Evolutionary conservation across 345 rosid species (phyloP).

Genomic region (Arabidopsis arenosa): DNA sequence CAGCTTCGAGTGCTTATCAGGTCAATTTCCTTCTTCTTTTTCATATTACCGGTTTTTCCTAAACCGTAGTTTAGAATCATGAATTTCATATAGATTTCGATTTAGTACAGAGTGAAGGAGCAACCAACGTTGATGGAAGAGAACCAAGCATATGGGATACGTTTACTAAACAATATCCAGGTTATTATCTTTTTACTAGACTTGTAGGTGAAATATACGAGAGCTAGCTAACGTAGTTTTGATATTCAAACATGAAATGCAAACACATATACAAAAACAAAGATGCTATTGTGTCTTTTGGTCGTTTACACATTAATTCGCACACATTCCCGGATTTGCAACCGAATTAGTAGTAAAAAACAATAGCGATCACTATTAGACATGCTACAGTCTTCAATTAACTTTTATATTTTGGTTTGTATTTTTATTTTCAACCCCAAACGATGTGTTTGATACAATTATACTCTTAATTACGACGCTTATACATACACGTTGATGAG

Average conservation of each 20-base stretch:
- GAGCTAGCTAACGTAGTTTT: not conserved
- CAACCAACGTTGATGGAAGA: constrained; percentile 37
- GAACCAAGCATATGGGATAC: constrained; percentile 48
- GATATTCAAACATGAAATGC: not conserved
- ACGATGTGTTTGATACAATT: too few species aligned
- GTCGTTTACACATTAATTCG: too few species aligned
- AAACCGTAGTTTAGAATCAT: not conserved
- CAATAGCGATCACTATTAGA: too few species aligned
- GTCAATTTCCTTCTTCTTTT: not conserved
- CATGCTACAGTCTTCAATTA: too few species aligned
- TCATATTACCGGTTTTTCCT: not conserved
- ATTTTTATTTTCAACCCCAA: too few species aligned
- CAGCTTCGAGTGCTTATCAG: constrained; percentile 36
- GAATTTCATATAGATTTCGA: not conserved
- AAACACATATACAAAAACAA: too few species aligned
- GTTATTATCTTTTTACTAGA: not conserved
- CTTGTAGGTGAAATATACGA: not conserved
- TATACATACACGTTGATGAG: too few species aligned
- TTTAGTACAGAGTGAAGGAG: constrained; percentile 40
- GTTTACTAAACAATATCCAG: constrained; percentile 38
- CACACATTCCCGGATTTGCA: too few species aligned
- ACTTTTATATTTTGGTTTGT: too few species aligned
- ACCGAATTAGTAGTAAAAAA: too few species aligned
- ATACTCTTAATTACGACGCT: too few species aligned
- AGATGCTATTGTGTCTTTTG: too few species aligned